Evolutionary conservation across 805 yeast genomes (phyloP).

Genomic region (Nematodospora valgi): DNA sequence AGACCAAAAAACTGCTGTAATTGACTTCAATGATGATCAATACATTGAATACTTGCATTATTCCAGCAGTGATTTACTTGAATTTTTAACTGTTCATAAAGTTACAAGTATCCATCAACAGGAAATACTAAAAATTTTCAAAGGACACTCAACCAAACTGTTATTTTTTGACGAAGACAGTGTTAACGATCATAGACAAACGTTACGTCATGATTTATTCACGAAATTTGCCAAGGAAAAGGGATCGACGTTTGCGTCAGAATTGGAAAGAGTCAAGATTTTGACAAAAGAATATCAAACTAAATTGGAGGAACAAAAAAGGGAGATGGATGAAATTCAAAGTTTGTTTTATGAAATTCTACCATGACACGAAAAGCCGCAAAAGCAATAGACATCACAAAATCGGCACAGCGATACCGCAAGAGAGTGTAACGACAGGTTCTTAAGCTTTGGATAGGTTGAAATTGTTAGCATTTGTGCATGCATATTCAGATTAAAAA

Average conservation of each 20-base stretch:
- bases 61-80: conserved; percentile 26
- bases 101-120: conserved; percentile 32
- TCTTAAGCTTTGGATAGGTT: too few species aligned
- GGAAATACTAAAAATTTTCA: conserved; percentile 20
- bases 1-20: conserved; percentile 12
- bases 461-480: too few species aligned
- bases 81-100: conserved; percentile 25
- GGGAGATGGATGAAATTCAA: too few species aligned
- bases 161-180: conserved; percentile 12
- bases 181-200: conserved; percentile 5
- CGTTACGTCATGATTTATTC: conserved; percentile 20
- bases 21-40: conserved; percentile 15
- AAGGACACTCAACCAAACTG: conserved; percentile 17
- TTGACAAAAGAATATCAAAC: too few species aligned
- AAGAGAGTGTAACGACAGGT: too few species aligned
- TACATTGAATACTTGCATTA: conserved; percentile 24
- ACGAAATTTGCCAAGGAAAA: conserved; percentile 9
- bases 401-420: too few species aligned
- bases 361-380: too few species aligned
- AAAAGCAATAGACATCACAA: too few species aligned
- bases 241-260: conserved; percentile 10
- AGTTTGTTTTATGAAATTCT: too few species aligned
- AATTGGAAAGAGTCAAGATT: background rate
- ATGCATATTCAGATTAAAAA: too few species aligned
- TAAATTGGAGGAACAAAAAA: too few species aligned